phyloP scores from a whole-genome alignment of 1,284 basidiomycete genomes.

The Leccinum subfulvum region DNA sequence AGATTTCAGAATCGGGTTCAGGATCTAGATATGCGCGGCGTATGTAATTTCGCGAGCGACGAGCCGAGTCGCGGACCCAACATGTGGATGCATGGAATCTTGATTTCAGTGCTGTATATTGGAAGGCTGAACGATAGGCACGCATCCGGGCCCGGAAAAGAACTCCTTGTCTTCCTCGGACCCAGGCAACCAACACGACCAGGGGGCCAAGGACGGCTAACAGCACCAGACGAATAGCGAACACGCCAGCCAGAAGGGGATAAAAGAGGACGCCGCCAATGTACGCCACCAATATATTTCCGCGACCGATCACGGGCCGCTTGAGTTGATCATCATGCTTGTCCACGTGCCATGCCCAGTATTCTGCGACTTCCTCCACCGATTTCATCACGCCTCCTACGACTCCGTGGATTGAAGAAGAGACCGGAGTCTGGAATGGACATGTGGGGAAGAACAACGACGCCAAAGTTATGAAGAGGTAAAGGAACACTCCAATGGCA shows the following conservation, averaged over 20 bases:
- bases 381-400: slow-evolving; percentile 2
- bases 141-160: background rate
- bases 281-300: slow-evolving; percentile 4
- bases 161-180: background rate
- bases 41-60: background rate
- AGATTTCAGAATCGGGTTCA: background rate
- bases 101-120: background rate
- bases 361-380: slow-evolving; percentile 7
- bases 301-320: background rate
- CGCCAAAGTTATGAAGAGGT: slow-evolving; percentile 13
- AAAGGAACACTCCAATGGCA: slow-evolving; percentile 12
- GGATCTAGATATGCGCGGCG: slow-evolving; percentile 3
- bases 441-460: slow-evolving; percentile 15
- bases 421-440: slow-evolving; percentile 18
- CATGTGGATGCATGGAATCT: background rate
- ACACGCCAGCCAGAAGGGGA: background rate
- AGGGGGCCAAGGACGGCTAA: slow-evolving; percentile 1
- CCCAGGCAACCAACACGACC: background rate
- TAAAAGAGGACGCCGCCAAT: background rate
- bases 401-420: slow-evolving; percentile 6
- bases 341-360: slow-evolving; percentile 9
- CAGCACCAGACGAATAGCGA: background rate
- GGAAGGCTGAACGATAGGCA: background rate
- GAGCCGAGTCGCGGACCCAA: slow-evolving; percentile 1
- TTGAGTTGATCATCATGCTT: background rate